Evolutionary conservation across 441 rosid species (phyloP).

Genomic region (Macaranga tanarius): DNA sequence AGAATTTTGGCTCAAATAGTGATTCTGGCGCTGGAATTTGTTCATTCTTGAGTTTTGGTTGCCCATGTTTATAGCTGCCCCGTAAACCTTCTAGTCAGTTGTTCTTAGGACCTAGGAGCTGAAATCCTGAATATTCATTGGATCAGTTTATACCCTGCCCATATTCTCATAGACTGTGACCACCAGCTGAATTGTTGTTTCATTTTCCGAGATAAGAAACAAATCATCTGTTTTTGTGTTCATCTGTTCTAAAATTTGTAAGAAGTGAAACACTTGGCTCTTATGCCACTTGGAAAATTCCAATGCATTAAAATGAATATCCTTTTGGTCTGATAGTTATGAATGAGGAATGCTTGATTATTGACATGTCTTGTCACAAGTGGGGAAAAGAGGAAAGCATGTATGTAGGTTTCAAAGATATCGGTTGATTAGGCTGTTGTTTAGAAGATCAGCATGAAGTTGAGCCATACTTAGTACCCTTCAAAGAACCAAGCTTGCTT

Average conservation of each 20-base stretch:
- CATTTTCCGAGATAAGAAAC: background rate
- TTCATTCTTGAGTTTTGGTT: background rate
- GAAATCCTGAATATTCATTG: background rate
- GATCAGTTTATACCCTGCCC: conserved; percentile 3
- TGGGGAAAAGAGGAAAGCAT: background rate
- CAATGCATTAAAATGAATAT: background rate
- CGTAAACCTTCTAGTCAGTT: background rate
- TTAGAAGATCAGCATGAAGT: background rate
- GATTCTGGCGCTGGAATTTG: background rate
- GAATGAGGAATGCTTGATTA: background rate
- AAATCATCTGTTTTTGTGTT: background rate
- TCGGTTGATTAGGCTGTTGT: background rate
- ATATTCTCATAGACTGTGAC: background rate
- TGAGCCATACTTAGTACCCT: background rate
- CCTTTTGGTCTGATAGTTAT: conserved; percentile 3
- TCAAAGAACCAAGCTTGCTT: conserved; percentile 2
- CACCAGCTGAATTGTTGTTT: background rate
- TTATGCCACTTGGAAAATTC: background rate
- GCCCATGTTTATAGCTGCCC: background rate
- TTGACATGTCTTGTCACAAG: conserved; percentile 2
- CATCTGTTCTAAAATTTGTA: background rate
- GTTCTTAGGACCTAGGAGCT: background rate
- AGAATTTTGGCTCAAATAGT: background rate
- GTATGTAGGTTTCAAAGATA: no score
- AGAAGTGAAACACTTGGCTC: background rate